phyloP scores from a whole-genome alignment of 257 asterid genomes.

The Nemophila menziesii region DNA sequence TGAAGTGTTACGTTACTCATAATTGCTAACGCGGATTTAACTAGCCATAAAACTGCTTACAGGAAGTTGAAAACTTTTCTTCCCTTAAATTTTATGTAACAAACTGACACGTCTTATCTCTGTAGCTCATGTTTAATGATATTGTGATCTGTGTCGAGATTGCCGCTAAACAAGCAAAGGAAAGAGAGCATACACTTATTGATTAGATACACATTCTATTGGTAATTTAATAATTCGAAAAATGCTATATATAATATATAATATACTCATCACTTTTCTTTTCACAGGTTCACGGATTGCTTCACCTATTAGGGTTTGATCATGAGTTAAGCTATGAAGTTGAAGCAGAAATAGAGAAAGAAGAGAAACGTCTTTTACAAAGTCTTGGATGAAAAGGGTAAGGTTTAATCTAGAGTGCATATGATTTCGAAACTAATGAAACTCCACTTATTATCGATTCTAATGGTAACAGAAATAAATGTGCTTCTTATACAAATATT shows the following conservation, averaged over 20 bases:
- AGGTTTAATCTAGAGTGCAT: slow-evolving; percentile 76
- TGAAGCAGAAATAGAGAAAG: slow-evolving; percentile 90
- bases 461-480: slow-evolving; percentile 43
- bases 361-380: slow-evolving; percentile 60
- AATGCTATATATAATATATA: no score
- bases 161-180: slow-evolving; percentile 91
- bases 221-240: no score
- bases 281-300: slow-evolving; percentile 93
- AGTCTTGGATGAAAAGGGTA: slow-evolving; percentile 93
- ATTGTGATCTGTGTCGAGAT: slow-evolving; percentile 90
- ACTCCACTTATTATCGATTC: slow-evolving; percentile 24
- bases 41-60: no score
- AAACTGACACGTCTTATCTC: slow-evolving; percentile 3
- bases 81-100: background rate
- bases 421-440: slow-evolving; percentile 45
- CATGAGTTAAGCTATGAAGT: slow-evolving; percentile 94
- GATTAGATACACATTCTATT: slow-evolving; percentile 89
- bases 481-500: slow-evolving; percentile 1
- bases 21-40: no score
- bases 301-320: slow-evolving; percentile 95
- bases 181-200: slow-evolving; percentile 79
- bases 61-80: no score
- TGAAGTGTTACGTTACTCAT: no score
- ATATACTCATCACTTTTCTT: no score
- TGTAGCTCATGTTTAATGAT: slow-evolving; percentile 94